Evolutionary conservation across 371 early-diverging fungal genomes (phyloP).

Genomic region (Lichtheimia ornata): DNA sequence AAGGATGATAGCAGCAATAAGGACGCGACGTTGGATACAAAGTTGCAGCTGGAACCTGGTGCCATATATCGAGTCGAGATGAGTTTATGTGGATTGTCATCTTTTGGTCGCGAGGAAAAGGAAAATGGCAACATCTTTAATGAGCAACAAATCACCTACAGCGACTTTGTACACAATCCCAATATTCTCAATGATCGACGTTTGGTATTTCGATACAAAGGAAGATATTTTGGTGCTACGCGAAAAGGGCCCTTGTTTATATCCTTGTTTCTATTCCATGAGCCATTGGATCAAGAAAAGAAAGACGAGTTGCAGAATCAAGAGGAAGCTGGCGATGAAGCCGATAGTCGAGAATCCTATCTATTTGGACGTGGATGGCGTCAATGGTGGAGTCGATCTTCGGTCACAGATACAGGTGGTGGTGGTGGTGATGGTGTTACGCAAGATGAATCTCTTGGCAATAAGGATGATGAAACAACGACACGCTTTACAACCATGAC

Average conservation of each 20-base stretch:
- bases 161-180: slow-evolving; percentile 66
- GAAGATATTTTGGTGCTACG: slow-evolving; percentile 47
- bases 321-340: slow-evolving; percentile 7
- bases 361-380: slow-evolving; percentile 50
- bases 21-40: background rate
- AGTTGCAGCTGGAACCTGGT: slow-evolving; percentile 25
- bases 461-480: slow-evolving; percentile 9
- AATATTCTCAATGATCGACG: slow-evolving; percentile 63
- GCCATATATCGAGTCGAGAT: slow-evolving; percentile 47
- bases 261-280: slow-evolving; percentile 52
- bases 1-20: background rate
- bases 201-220: slow-evolving; percentile 68
- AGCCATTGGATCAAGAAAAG: slow-evolving; percentile 14
- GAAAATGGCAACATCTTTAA: slow-evolving; percentile 64
- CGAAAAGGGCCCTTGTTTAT: slow-evolving; percentile 51
- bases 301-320: slow-evolving; percentile 5
- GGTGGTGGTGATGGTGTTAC: slow-evolving; percentile 10
- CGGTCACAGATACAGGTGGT: slow-evolving; percentile 25
- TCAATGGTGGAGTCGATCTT: slow-evolving; percentile 54
- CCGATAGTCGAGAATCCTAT: slow-evolving; percentile 38
- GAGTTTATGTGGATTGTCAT: slow-evolving; percentile 53
- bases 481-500: slow-evolving; percentile 47
- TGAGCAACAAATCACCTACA: slow-evolving; percentile 58
- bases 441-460: slow-evolving; percentile 2
- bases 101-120: slow-evolving; percentile 38